Percentiles rank a stretch among this genome's conserved stretches.
Conservation (phyloP, 2,329 filamentous ascomycete genomes). For the Gremmenia infestans region DNA sequence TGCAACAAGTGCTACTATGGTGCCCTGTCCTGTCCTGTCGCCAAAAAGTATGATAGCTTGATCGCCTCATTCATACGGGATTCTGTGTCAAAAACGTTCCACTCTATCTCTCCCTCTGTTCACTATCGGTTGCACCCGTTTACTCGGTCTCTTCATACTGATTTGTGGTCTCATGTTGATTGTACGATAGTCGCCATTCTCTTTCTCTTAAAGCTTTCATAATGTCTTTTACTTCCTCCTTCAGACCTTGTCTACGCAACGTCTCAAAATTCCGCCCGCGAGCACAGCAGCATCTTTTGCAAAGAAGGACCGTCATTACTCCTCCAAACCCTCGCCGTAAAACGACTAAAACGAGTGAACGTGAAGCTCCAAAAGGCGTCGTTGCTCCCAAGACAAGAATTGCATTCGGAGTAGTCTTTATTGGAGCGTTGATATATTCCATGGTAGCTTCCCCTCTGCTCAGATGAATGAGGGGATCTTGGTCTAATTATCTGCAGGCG, state of each 20-base stretch:
- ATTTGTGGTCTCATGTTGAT: conserved; percentile 26
- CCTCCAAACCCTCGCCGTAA: conserved; percentile 11
- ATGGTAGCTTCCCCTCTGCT: conserved; percentile 36
- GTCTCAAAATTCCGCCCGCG: conserved; percentile 15
- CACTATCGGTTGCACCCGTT: background rate
- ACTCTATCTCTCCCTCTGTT: background rate
- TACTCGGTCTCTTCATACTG: conserved; percentile 6
- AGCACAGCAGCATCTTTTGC: conserved; percentile 12
- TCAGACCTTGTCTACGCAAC: conserved; percentile 19
- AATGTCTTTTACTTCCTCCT: conserved; percentile 21
- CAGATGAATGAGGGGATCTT: conserved; percentile 5
- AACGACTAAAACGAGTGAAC: conserved; percentile 4
- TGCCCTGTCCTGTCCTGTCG: background rate
- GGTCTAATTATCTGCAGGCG: conserved; percentile 23
- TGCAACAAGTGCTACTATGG: background rate
- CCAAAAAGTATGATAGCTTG: background rate
- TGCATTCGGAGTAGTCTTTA: conserved; percentile 43
- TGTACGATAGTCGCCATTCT: conserved; percentile 16
- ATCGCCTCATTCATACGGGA: background rate
- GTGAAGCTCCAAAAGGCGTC: conserved; percentile 25
- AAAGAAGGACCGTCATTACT: conserved; percentile 23
- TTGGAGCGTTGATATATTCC: conserved; percentile 44
- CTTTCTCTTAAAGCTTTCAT: conserved; percentile 12
- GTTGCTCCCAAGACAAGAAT: conserved; percentile 43
- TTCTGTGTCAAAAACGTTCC: background rate